phyloP scores from a whole-genome alignment of 2,329 filamentous ascomycete species.

The Colletotrichum musicola region DNA sequence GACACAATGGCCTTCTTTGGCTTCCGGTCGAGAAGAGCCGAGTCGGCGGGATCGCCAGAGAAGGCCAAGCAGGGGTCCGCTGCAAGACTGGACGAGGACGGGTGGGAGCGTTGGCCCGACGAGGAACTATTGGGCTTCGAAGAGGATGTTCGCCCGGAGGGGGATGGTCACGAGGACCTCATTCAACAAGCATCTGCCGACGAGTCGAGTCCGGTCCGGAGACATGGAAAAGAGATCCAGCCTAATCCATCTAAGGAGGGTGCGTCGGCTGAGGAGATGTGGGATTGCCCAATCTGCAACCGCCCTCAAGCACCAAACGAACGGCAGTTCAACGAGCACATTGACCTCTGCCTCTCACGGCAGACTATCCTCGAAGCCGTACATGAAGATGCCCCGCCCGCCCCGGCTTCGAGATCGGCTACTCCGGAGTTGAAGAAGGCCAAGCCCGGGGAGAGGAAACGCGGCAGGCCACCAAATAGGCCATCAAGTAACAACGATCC shows the following conservation, averaged over 20 bases:
- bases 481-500: slow-evolving; percentile 52
- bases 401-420: slow-evolving; percentile 37
- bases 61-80: slow-evolving; percentile 53
- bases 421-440: slow-evolving; percentile 54
- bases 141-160: slow-evolving; percentile 29
- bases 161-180: slow-evolving; percentile 60
- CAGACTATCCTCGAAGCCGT: slow-evolving; percentile 88
- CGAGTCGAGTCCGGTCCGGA: slow-evolving; percentile 43
- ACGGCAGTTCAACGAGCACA: slow-evolving; percentile 86
- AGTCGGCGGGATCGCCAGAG: slow-evolving; percentile 36
- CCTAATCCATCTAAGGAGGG: slow-evolving; percentile 57
- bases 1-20: slow-evolving; percentile 86
- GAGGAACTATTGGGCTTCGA: slow-evolving; percentile 63
- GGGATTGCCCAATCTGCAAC: slow-evolving; percentile 92
- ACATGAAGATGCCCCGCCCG: slow-evolving; percentile 60
- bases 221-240: slow-evolving; percentile 65
- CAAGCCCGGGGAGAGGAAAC: slow-evolving; percentile 53
- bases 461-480: slow-evolving; percentile 51
- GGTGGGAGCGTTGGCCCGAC: slow-evolving; percentile 78
- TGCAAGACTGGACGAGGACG: slow-evolving; percentile 54
- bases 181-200: slow-evolving; percentile 72
- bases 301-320: slow-evolving; percentile 82
- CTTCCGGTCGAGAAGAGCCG: slow-evolving; percentile 54
- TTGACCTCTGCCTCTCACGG: slow-evolving; percentile 89
- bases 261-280: slow-evolving; percentile 62